Percentiles rank a stretch among this genome's conserved stretches.
These are phyloP conservation scores for Boechera stricta DNA, from an alignment of 345 rosid species.

Conservation along the genomic window DNA sequence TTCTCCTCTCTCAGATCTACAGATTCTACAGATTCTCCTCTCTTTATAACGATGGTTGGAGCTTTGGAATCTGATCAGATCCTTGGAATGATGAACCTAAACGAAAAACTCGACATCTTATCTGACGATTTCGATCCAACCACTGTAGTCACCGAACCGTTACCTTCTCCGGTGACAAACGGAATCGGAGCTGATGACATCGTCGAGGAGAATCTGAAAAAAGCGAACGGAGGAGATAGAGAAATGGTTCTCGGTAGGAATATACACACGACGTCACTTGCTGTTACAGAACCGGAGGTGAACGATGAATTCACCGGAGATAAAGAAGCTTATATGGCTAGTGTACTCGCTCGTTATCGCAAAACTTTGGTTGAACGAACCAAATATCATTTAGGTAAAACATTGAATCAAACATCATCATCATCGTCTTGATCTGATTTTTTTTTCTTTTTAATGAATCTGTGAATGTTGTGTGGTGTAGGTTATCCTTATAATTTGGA, in stretches of 20 bases:
- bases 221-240: conserved; percentile 41
- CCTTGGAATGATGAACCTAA: neutral
- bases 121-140: conserved; percentile 54
- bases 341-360: conserved; percentile 85
- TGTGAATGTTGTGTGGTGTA: conserved; percentile 41
- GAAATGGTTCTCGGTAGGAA: conserved; percentile 88
- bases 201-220: conserved; percentile 16
- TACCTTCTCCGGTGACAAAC: conserved; percentile 50
- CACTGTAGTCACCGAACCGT: conserved; percentile 52
- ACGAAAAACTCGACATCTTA: conserved; percentile 41
- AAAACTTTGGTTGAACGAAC: conserved; percentile 81
- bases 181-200: neutral
- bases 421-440: neutral
- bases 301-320: conserved; percentile 92
- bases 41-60: conserved; percentile 40
- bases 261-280: conserved; percentile 78
- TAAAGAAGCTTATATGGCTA: conserved; percentile 93
- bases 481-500: conserved; percentile 98
- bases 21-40: neutral
- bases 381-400: conserved; percentile 77
- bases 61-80: conserved; percentile 39
- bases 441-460: neutral
- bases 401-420: neutral
- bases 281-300: conserved; percentile 87
- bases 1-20: conserved; percentile 39